Evolutionary conservation across 2,329 filamentous ascomycete species (phyloP), one percentile per base, ranked within the genome.

Genomic region (Hirsutella rhossiliensis): DNA sequence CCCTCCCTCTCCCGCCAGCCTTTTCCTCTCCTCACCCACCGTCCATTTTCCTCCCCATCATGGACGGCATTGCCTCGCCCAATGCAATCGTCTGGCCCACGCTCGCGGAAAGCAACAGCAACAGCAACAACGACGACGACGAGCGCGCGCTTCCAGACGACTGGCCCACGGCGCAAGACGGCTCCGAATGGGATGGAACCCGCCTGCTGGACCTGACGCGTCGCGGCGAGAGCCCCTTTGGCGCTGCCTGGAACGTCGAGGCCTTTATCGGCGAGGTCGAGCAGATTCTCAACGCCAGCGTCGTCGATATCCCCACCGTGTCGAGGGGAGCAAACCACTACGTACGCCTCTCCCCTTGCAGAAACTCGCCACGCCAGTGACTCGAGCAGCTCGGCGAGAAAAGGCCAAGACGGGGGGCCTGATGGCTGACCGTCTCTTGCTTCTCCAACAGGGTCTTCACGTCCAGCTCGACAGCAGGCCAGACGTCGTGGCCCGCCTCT

Each of bases 261-360:
- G 43, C 52, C 8, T 54, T 61, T 27, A 51, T 59, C 38, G 40
- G 36, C 40, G 58, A 59, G 42, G 47, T 58, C 32, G 55, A 59
- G 42, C 39, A 54, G 31, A 47, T 40, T 28, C 45, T 56, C 38
- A 42, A 23, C 18, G 36, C 47, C 29, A 30, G 42, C 11, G 53
- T 61, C 40, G 38, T 47, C 28, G 53, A 58, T 28, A 57, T 59
- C 31, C 52, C 55, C 7, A 9, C 31, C 15, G 45, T 57, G 30
- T 40, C 41, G 30, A 46, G 40, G 15, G 55, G 55, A 27, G 57
- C 55, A 15, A 56, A 59, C 47, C 52, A 57, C 47, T 59, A 56
- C 43, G 57, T 47, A 7, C 4, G 20, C n/a, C 42, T 11, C 4
- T 6, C 17, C 23, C 15, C 8, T n/a, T 17, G 18, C 17, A 4